Conservation (phyloP, 805 yeast species). For the Yarrowia sp. region DNA sequence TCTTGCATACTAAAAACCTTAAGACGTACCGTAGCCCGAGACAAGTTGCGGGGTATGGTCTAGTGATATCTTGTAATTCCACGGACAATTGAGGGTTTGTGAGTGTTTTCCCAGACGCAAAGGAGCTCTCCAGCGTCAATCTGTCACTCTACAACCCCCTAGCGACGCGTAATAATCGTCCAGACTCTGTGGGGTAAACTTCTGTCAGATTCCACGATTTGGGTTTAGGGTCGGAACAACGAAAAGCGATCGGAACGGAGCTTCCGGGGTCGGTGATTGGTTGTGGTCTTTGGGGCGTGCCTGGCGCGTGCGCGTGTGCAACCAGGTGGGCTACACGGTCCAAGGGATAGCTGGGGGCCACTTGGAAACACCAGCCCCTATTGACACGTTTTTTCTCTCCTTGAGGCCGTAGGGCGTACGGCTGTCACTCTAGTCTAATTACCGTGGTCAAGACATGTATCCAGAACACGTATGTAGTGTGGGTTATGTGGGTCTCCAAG, state of each 20-base stretch:
- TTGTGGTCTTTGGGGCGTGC: background rate
- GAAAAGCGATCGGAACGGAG: conserved; percentile 12
- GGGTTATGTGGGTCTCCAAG: too few relatives aligned
- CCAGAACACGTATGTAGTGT: background rate
- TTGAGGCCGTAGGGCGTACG: too few relatives aligned
- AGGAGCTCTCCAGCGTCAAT: background rate
- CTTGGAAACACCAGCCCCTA: too few relatives aligned
- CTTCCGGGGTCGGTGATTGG: conserved; percentile 10
- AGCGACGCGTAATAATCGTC: background rate
- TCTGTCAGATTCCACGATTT: conserved; percentile 8
- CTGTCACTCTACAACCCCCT: background rate
- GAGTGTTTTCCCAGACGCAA: too few relatives aligned
- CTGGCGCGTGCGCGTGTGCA: conserved; percentile 19
- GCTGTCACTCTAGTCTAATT: too few relatives aligned
- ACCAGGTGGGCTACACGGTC: background rate
- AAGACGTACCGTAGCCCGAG: background rate
- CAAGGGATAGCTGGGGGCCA: background rate
- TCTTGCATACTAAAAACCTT: background rate
- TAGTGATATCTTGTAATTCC: background rate
- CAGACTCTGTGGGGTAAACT: conserved; percentile 7
- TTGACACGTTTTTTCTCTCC: too few relatives aligned
- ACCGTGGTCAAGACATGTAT: background rate
- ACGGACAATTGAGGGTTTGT: background rate
- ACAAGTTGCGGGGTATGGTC: conserved; percentile 9
- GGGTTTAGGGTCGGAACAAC: conserved; percentile 2